Base-by-base conservation (phyloP, 306 rosid species). In the Herpetospermum pedunculosum region DNA sequence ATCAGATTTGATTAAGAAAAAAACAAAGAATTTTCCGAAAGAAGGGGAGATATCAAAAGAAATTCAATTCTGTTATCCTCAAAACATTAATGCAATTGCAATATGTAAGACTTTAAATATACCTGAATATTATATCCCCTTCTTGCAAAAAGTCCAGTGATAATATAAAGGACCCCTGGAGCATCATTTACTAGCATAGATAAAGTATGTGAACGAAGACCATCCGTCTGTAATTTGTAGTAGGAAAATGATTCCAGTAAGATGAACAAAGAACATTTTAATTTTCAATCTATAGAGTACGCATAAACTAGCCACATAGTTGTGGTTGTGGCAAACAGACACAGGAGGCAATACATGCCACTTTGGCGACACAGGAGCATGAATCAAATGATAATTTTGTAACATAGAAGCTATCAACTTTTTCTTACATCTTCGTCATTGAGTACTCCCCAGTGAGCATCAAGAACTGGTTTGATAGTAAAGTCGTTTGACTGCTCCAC, bases 101-200 rank as follows among this genome's bases (percentile, higher is more conserved):
- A 21, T 14, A 2, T 7, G n/a, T 65, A 2, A 49, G 15, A 23
- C 18, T 63, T 44, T n/a, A 63, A 79, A 83, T 75, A 52, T 21
- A 86, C 90, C 90, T 86, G 90, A 81, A 86, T 83, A 78, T 86
- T 86, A 73, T 86, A 86, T 19, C 90, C 90, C 78, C 90, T 81
- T 78, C 90, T 83, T 75, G 88, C 84, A 23, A 81, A 60, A 75
- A 86, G 84, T 67, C 90, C 87, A 14, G 90, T 81, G 32, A 86
- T 77, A 59, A 84, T 77, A 84, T 86, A 83, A 67, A 86, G 88
- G 28, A 86, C 90, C 52, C 90, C 88, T 52, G 90, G 87, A 64
- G 41, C 75, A 19, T 86, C 81, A 76, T 69, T 86, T 72, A 86
- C 90, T 32, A 86, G 78, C 90, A 86, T 81, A 69, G 86, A 72